Evolutionary conservation across 345 rosid species (phyloP).

Genomic region (Tarenaya hassleriana): DNA sequence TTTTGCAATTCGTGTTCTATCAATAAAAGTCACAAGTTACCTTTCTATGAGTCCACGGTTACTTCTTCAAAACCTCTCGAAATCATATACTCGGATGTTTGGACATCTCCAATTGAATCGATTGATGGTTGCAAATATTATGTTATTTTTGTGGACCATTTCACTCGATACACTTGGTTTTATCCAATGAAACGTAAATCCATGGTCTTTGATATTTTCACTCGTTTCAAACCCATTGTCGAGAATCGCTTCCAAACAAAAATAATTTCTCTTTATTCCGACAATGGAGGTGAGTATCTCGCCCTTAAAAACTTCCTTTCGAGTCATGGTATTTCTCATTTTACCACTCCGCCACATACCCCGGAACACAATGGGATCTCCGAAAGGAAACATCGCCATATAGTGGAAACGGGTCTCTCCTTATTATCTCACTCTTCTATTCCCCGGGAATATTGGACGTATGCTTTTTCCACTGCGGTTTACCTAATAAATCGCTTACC

Average conservation of each 20-base stretch:
- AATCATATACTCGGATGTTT: background rate
- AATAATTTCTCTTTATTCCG: background rate
- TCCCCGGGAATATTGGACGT: background rate
- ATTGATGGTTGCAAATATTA: background rate
- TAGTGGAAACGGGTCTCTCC: too few relatives aligned
- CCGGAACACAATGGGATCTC: too few relatives aligned
- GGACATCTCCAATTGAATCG: background rate
- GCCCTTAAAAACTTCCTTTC: background rate
- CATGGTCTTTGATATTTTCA: background rate
- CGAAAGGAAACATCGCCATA: too few relatives aligned
- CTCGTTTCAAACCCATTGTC: background rate
- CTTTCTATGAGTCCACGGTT: background rate
- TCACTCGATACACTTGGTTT: background rate
- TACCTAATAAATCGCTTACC: background rate
- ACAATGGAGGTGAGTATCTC: background rate
- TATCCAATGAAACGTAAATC: background rate
- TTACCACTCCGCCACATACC: too few relatives aligned
- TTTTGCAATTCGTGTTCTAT: background rate
- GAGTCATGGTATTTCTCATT: too few relatives aligned
- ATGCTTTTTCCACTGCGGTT: background rate
- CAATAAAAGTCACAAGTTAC: background rate
- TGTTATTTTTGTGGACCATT: background rate
- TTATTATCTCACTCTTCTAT: too few relatives aligned
- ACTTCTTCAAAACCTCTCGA: background rate
- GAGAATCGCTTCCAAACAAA: background rate